Base-by-base conservation (phyloP, 192 early-diverging fungal species). In the Backusella circina region DNA sequence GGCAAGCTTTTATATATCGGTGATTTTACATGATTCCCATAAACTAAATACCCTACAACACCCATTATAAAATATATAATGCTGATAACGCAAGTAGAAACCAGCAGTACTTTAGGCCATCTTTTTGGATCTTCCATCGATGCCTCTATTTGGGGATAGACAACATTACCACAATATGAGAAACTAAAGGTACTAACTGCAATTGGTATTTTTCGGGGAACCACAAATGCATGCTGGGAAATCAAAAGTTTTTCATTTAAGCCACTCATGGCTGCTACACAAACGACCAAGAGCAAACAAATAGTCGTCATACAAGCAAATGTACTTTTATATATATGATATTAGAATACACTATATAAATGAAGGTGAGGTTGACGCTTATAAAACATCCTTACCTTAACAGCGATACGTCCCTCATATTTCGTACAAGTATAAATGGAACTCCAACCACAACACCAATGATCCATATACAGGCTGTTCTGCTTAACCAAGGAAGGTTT, bases 111-210 rank as follows among this genome's bases (percentile, higher is more conserved):
- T 77, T 86, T 86, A n/a, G 87, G 86, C 82, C 93, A 96, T 75
- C 88, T 79, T 23, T 79, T 38, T 9, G 93, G 93, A 39, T 89
- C 83, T 54, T 83, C 79, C 95, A 96, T 93, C 51, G 90, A 88
- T 28, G 86, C 89, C 76, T 96, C 93, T 41, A 96, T 87, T 73
- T 96, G 93, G 15, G 94, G 91, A 80, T 94, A 95, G 15, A 93
- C 90, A 28, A 91, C 92, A 65, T 93, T 92, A 44, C 93, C 94
- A 3, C 91, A 86, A 70, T 90, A 96, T 72, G 92, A 93, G 79
- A 96, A 94, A 23, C 87, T 88, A 77, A 96, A 90, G 0, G 92
- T 92, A 2, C 92, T 93, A 16, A 96, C 70, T 7, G 93, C 91
- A 2, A 89, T 87, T n/a, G 93, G 92, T 51, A 96, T 83, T 65